These are phyloP conservation scores for Solanum pimpinellifolium DNA, from an alignment of 257 asterid genomes.

Conservation along the genomic window DNA sequence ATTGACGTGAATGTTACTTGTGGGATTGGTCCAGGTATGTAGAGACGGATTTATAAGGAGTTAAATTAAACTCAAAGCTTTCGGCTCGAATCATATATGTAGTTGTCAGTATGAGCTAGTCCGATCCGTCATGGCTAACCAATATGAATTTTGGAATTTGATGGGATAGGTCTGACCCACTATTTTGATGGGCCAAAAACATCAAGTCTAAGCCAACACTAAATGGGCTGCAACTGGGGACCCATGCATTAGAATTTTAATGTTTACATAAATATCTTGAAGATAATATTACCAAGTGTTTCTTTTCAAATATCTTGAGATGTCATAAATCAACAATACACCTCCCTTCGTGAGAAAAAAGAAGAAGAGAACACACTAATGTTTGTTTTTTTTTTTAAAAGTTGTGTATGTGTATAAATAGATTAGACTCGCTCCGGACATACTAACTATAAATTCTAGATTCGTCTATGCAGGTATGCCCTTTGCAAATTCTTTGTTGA, in stretches of 20 bases:
- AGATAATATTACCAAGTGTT: background rate
- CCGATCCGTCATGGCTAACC: background rate
- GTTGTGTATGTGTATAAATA: background rate
- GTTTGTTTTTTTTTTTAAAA: background rate
- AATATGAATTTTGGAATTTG: background rate
- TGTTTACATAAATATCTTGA: background rate
- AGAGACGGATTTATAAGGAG: no score
- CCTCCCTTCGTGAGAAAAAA: background rate
- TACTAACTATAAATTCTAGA: background rate
- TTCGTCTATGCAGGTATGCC: conserved; percentile 12
- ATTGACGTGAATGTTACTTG: background rate
- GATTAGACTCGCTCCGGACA: background rate
- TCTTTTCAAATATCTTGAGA: no score
- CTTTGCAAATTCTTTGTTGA: conserved; percentile 16
- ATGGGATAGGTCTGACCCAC: background rate
- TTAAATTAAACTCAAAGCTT: background rate
- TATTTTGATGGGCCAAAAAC: background rate
- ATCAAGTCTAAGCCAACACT: background rate
- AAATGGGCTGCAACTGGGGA: no score
- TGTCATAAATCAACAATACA: background rate
- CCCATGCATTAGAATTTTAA: no score
- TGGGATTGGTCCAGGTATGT: background rate
- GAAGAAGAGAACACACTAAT: background rate
- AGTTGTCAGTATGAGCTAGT: background rate
- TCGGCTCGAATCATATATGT: background rate